Base-by-base conservation (phyloP, 805 yeast species). In the Candida morakotiae region DNA sequence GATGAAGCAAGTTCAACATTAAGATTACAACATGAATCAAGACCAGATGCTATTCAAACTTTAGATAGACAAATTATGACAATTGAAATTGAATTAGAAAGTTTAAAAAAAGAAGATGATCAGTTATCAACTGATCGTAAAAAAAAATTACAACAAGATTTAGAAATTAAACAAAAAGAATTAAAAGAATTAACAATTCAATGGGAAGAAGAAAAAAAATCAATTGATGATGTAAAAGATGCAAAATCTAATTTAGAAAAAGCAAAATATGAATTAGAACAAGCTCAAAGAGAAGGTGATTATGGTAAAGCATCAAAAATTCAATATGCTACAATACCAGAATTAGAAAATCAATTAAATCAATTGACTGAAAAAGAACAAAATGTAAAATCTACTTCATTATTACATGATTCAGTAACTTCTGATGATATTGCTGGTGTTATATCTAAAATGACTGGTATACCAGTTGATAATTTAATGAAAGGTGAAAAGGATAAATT, bases 1-100 rank as follows among this genome's bases (percentile, higher is more conserved):
- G 98, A 91, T 62, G 98, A 91, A 56, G 97, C 98, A 0, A 89
- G 98, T 64, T 93, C 97, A 3, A 95, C 95, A 0, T 69, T 91
- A 41, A 71, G 98, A 46, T 68, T 91, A 41, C 98, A 91, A 60
- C 98, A 93, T 57, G 98, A 91, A 63, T 87, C 96, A 1, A 89
- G 88, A 56, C 98, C 98, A 0, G 98, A 91, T 54, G 87, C 89
- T 2, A 85, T 93, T 37, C 91, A 88, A 52, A 85, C 81, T 32
- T 69, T 91, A 41, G 98, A 91, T 57, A 77, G 98, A 44, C 73
- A 81, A 20, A 80, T 91, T 32, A 87, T 91, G 88, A 93, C 96
- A 3, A 83, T 93, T 43, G 89, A 89, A 61, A 93, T 93, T 49
- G 98, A 93, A 61, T 71, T 93, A 41, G 98, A 91, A 61, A 87